Evolutionary conservation across 768 basidiomycete species (phyloP).

Genomic region (Leccinum ochraceum): DNA sequence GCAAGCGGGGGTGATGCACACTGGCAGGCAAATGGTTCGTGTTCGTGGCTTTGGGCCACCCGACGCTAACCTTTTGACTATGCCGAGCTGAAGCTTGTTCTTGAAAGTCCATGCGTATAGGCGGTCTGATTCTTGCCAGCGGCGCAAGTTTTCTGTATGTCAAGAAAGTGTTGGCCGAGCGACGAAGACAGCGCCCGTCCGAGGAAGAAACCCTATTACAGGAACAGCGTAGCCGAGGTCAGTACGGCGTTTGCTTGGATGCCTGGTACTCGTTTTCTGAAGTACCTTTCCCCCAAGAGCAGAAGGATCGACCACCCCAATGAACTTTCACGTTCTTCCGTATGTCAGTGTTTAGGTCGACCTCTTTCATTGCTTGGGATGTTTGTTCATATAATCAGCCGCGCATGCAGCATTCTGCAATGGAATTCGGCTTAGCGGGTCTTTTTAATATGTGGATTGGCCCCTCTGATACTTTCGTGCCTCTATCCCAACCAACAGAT

Average conservation of each 20-base stretch:
- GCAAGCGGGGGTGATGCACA: slow-evolving; percentile 16
- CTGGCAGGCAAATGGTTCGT: slow-evolving; percentile 18
- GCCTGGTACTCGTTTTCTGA: slow-evolving; percentile 11
- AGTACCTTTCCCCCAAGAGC: slow-evolving; percentile 6
- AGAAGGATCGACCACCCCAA: slow-evolving; percentile 4
- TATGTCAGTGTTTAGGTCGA: background rate
- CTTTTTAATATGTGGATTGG: slow-evolving; percentile 1
- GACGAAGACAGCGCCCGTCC: slow-evolving; percentile 23
- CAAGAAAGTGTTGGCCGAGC: slow-evolving; percentile 29
- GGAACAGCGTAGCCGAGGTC: slow-evolving; percentile 10
- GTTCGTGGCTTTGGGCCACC: background rate
- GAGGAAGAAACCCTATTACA: slow-evolving; percentile 19
- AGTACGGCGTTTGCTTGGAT: background rate
- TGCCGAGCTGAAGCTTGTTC: background rate
- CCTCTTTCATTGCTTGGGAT: background rate
- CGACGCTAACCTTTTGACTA: background rate
- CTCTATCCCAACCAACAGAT: background rate
- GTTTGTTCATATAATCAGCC: background rate
- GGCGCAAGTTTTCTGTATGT: slow-evolving; percentile 34
- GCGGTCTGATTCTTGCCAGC: slow-evolving; percentile 29
- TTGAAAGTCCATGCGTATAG: slow-evolving; percentile 27
- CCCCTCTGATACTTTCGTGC: background rate
- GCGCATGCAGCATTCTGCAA: slow-evolving; percentile 4
- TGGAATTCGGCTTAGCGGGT: slow-evolving; percentile 2
- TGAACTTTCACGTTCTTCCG: slow-evolving; percentile 5